Percentiles rank a stretch among this genome's conserved stretches.
These are phyloP conservation scores for Colletotrichum sp. DNA, from an alignment of 2,329 filamentous ascomycete species.

Conservation along the genomic window DNA sequence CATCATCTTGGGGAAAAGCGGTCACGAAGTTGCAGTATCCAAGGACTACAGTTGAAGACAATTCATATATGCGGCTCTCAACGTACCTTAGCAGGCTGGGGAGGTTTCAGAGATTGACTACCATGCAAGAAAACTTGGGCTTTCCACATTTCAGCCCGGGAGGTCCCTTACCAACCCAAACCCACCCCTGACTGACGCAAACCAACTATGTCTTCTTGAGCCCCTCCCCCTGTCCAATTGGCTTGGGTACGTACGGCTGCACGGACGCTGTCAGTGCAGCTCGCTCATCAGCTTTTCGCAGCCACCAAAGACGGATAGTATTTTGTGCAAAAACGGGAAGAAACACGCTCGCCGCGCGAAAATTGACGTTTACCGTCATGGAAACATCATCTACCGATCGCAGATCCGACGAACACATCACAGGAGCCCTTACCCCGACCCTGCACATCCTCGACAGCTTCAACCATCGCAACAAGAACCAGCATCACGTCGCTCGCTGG, in stretches of 20 bases:
- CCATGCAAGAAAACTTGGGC: not conserved
- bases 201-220: not conserved
- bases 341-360: not conserved
- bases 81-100: not conserved
- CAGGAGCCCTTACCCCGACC: slow-evolving; percentile 38
- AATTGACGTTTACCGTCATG: not conserved
- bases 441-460: slow-evolving; percentile 71
- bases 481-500: slow-evolving; percentile 84
- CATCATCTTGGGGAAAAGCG: not conserved
- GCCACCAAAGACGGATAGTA: not conserved
- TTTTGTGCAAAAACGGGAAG: not conserved
- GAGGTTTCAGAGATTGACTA: not conserved
- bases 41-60: not conserved
- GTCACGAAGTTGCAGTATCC: not conserved
- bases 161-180: not conserved
- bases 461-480: slow-evolving; percentile 87
- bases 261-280: not conserved
- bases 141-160: not conserved
- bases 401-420: slow-evolving; percentile 17
- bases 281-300: not conserved
- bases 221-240: not conserved
- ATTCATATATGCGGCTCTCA: not conserved
- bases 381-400: slow-evolving; percentile 17
- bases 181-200: not conserved
- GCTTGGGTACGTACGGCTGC: not conserved